Evolutionary conservation across 129 eudicot genomes (phyloP).

Genomic region (Saussurea involucrata): DNA sequence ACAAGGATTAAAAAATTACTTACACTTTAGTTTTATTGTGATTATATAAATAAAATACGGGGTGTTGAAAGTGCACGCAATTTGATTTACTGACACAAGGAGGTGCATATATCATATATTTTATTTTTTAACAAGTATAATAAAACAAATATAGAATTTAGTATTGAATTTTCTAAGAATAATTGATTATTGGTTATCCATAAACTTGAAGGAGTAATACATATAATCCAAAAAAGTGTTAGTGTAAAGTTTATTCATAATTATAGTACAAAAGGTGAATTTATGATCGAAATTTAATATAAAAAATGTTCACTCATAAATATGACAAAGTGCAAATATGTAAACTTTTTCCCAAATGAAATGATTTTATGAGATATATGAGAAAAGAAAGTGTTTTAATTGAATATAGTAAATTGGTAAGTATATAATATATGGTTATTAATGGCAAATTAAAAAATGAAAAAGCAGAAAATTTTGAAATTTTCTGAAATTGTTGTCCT

Average conservation of each 20-base stretch:
- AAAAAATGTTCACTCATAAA: background rate
- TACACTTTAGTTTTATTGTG: no score
- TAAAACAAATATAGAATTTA: no score
- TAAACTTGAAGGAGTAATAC: background rate
- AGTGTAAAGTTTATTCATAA: background rate
- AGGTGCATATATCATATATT: no score
- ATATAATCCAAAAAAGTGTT: background rate
- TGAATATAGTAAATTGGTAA: constrained; percentile 2
- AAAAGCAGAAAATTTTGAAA: background rate
- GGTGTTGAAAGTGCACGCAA: no score
- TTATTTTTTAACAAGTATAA: no score
- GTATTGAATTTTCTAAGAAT: no score
- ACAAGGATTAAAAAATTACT: no score
- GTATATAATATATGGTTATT: background rate
- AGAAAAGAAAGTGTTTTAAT: background rate
- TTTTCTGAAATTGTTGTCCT: background rate
- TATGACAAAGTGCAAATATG: background rate
- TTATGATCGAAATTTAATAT: background rate
- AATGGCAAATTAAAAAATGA: background rate
- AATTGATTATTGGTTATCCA: background rate
- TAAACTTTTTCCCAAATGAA: no score
- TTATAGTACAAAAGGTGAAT: background rate
- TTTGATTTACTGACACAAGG: no score
- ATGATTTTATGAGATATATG: background rate
- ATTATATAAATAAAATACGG: no score